Base-by-base conservation (phyloP, 768 basidiomycete genomes). In the Pholiota conissans region DNA sequence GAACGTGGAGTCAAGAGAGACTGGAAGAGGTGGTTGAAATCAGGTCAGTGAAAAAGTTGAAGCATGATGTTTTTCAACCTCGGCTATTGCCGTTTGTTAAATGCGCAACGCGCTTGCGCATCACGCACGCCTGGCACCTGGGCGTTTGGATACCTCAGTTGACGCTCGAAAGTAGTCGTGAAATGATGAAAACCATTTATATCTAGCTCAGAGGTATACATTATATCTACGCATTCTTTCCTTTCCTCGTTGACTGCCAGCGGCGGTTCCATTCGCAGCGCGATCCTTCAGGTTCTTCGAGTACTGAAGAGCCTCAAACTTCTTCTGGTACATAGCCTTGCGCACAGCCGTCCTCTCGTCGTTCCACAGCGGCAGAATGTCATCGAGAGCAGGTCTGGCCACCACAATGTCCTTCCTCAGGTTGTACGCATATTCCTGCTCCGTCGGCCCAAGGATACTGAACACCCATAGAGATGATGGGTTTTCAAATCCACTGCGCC, bases 391-490 rank as follows among this genome's bases (percentile, higher is more conserved):
- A 5, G 72, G 69, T 11, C 66, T 61, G 13, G 64, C 69, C 0
- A 52, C 50, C 2, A 70, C 68, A 14, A 79, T 63, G 29, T 75
- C 78, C 37, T 62, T 64, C 58, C 69, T 70, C 56, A 79, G 62
- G 2, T 51, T 67, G n/a, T 53, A 61, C 16, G 73, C 76, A 56
- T 76, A 78, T 5, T 59, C 67, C 62, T 74, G 67, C 61, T 79
- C 78, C 5, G 64, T 61, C 0, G 62, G 39, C 3, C 67, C 72
- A 35, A 79, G 60, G 8, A 76, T 68, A n/a, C 69, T 70, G 54
- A 73, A 79, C n/a, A 69, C 63, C 39, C 73, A 57, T 22, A 78
- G 69, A 14, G 73, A 68, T 0, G 74, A 74, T 3, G 71, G 67
- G 32, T 71, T 64, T 1, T 65, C 61, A 16, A 63, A 55, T 29